A percentile compares a stretch with the other conserved stretches of the same genome.
These are phyloP conservation scores for Nemania sp. DNA, from an alignment of 2,329 filamentous ascomycete species.

Conservation along the genomic window DNA sequence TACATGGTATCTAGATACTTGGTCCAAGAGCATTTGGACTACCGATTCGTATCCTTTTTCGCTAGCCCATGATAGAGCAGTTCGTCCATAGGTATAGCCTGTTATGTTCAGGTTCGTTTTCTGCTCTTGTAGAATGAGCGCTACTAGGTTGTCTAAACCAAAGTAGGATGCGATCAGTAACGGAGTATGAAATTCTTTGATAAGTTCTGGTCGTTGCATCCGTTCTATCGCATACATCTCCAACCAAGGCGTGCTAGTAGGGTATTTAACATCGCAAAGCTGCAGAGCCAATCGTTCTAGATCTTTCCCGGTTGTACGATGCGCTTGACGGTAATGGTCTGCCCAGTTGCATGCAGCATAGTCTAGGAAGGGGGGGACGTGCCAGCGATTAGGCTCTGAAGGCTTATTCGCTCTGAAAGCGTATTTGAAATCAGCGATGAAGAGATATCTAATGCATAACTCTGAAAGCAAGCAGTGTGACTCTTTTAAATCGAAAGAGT, in stretches of 20 bases:
- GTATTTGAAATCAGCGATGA: conserved; percentile 7
- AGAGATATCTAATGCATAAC: conserved; percentile 18
- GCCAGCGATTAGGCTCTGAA: background rate
- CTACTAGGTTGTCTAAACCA: conserved; percentile 12
- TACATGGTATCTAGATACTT: conserved; percentile 57
- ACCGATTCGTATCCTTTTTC: conserved; percentile 16
- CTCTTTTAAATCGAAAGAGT: conserved; percentile 12
- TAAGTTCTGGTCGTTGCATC: background rate
- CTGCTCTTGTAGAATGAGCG: background rate
- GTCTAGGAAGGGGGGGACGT: conserved; percentile 2
- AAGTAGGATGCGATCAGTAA: conserved; percentile 21
- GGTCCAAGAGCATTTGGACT: conserved; percentile 13
- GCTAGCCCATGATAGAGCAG: conserved; percentile 24
- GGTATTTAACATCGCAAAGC: conserved; percentile 14
- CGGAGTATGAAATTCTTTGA: conserved; percentile 4
- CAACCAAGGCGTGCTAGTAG: conserved; percentile 10
- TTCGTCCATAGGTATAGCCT: background rate
- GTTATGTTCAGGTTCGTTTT: background rate
- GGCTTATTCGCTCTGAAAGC: background rate
- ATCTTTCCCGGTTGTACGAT: background rate
- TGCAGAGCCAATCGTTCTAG: conserved; percentile 7
- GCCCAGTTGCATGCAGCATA: conserved; percentile 24
- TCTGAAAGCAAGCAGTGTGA: conserved; percentile 21
- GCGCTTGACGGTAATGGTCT: conserved; percentile 18
- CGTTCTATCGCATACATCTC: conserved; percentile 4